Evolutionary conservation across 306 rosid genomes (phyloP).

Genomic region (Vigna trinervia): DNA sequence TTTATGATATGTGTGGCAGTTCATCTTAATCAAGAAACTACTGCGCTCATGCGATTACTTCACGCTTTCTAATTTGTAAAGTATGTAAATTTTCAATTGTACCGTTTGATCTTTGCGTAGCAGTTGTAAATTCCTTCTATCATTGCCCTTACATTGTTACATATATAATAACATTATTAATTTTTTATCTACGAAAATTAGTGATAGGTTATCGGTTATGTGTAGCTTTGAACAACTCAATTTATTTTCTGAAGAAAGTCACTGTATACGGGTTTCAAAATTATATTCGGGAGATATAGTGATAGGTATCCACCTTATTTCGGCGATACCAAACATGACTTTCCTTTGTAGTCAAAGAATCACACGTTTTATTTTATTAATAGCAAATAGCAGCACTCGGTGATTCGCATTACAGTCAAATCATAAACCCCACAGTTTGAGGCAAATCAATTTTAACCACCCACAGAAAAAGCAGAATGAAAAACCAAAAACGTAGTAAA

Average conservation of each 20-base stretch:
- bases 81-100: not conserved
- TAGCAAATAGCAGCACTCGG: not conserved
- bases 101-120: not conserved
- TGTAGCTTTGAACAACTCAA: not conserved
- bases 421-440: not conserved
- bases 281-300: not conserved
- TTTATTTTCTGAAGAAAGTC: not conserved
- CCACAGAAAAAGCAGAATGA: too few species aligned
- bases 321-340: not conserved
- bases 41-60: not conserved
- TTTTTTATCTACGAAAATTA: not conserved
- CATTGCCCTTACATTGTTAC: not conserved
- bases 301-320: not conserved
- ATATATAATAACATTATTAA: not conserved
- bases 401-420: not conserved
- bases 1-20: not conserved
- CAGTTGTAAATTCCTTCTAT: not conserved
- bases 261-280: not conserved
- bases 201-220: not conserved
- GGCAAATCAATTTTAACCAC: not conserved
- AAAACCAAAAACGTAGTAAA: not conserved
- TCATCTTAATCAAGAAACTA: not conserved
- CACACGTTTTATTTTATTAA: not conserved
- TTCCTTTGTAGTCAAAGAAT: not conserved
- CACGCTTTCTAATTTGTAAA: not conserved